A percentile compares a stretch with the other conserved stretches of the same genome.
Conservation (phyloP, 257 asterid genomes). For the Fraxinus anomala region DNA sequence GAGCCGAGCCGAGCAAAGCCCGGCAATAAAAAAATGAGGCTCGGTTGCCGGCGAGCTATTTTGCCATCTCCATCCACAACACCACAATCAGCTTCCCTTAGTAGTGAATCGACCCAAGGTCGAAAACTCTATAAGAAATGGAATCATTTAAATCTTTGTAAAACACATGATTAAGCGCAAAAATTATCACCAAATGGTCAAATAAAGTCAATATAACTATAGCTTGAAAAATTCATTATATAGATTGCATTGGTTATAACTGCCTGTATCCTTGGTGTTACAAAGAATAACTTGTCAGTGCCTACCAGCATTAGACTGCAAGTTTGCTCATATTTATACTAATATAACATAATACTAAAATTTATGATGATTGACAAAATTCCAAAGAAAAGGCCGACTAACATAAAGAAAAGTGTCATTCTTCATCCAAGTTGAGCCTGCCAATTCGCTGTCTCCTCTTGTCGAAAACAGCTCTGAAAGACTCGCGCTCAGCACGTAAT, state of each 20-base stretch:
- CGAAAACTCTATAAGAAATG: not conserved
- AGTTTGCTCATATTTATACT: not conserved
- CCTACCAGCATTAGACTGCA: not conserved
- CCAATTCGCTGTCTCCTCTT: slow-evolving; percentile 64
- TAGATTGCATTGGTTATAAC: not conserved
- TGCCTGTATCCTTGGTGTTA: not conserved
- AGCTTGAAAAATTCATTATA: not conserved
- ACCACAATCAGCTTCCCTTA: not conserved
- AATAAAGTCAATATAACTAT: too few relatives aligned
- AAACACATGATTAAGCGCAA: too few relatives aligned
- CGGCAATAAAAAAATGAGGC: too few relatives aligned
- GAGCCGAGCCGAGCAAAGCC: too few relatives aligned
- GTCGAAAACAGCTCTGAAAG: slow-evolving; percentile 85
- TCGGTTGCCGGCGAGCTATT: too few relatives aligned
- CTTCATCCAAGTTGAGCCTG: slow-evolving; percentile 50
- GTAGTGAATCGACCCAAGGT: not conserved
- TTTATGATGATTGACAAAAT: not conserved
- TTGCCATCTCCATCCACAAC: too few relatives aligned
- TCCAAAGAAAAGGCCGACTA: not conserved
- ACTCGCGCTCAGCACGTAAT: slow-evolving; percentile 82
- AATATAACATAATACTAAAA: not conserved
- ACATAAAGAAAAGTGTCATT: slow-evolving; percentile 23
- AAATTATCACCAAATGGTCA: not conserved
- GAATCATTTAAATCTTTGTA: not conserved
- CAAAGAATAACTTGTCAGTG: not conserved